Evolutionary conservation across 768 basidiomycete species (phyloP).

Genomic region (Russula virescens): DNA sequence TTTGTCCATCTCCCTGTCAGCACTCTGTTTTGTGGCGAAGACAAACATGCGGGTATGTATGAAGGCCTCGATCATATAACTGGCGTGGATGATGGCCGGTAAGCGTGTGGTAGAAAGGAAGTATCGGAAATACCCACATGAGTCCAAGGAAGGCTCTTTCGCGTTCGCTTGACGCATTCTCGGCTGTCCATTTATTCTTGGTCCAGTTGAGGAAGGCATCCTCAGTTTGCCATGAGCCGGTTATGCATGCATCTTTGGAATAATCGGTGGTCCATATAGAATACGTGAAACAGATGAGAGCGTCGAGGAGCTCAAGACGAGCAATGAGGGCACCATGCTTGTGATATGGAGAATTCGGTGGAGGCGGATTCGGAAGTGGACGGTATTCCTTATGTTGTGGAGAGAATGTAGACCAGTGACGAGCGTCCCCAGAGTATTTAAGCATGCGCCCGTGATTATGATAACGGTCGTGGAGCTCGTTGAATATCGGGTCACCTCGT

Average conservation of each 20-base stretch:
- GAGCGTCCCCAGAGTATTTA: slow-evolving; percentile 79
- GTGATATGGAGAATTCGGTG: slow-evolving; percentile 63
- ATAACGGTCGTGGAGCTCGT: slow-evolving; percentile 63
- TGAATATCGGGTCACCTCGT: slow-evolving; percentile 44
- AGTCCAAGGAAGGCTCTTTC: slow-evolving; percentile 66
- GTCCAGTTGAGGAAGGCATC: slow-evolving; percentile 67
- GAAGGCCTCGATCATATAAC: slow-evolving; percentile 75
- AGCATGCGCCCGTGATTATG: slow-evolving; percentile 64
- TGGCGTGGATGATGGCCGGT: slow-evolving; percentile 35
- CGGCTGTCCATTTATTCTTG: slow-evolving; percentile 57
- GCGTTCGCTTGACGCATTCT: slow-evolving; percentile 41
- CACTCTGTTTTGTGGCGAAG: slow-evolving; percentile 34
- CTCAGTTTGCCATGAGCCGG: slow-evolving; percentile 62
- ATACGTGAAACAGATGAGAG: slow-evolving; percentile 78
- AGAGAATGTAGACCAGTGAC: slow-evolving; percentile 69
- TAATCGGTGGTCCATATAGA: slow-evolving; percentile 77
- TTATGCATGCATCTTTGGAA: slow-evolving; percentile 47
- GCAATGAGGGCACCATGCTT: slow-evolving; percentile 71
- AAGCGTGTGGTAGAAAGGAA: slow-evolving; percentile 29
- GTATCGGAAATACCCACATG: slow-evolving; percentile 50
- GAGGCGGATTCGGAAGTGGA: slow-evolving; percentile 57
- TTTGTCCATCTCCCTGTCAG: slow-evolving; percentile 23
- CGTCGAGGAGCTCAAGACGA: slow-evolving; percentile 73
- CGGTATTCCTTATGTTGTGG: slow-evolving; percentile 58
- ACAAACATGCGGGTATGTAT: slow-evolving; percentile 51